Conservation (phyloP, 228 moss, liverwort and hornwort species). For the Sphagnum fallax region DNA sequence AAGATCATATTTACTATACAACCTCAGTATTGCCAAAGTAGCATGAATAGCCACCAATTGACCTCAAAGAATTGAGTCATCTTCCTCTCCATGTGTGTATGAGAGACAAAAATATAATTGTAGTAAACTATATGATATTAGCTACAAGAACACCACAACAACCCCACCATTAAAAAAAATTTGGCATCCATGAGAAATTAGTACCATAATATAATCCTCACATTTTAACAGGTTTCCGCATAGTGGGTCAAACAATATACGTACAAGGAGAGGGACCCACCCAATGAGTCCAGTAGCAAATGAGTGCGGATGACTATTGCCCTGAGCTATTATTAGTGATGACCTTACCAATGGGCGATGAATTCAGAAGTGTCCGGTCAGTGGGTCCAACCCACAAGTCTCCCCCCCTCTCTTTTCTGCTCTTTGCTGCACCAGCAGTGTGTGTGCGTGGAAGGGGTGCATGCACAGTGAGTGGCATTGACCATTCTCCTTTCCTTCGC, state of each 20-base stretch:
- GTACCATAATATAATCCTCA: no score
- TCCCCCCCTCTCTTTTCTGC: slow-evolving; percentile 7
- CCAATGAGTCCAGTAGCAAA: not conserved
- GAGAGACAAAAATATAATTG: no score
- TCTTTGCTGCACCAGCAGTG: slow-evolving; percentile 19
- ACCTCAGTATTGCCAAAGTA: not conserved
- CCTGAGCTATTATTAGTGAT: slow-evolving; percentile 23
- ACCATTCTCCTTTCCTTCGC: slow-evolving; percentile 81
- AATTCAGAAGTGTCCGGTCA: no score
- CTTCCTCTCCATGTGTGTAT: not conserved
- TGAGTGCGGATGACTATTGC: not conserved
- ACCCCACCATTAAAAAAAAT: no score
- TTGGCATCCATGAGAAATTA: no score
- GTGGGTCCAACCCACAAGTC: slow-evolving; percentile 29
- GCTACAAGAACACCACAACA: no score
- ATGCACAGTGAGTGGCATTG: slow-evolving; percentile 78
- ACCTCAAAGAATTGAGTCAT: not conserved
- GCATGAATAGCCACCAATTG: not conserved
- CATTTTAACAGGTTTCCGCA: no score
- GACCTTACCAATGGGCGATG: slow-evolving; percentile 24
- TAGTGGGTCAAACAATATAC: no score
- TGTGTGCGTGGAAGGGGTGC: slow-evolving; percentile 39
- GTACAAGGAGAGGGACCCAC: no score
- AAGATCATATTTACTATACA: not conserved
- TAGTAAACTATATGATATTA: no score